A percentile compares a stretch with the other conserved stretches of the same genome.
These are phyloP conservation scores for Nepenthes mirabilis DNA, from an alignment of 148 eudicot genomes.

Conservation along the genomic window DNA sequence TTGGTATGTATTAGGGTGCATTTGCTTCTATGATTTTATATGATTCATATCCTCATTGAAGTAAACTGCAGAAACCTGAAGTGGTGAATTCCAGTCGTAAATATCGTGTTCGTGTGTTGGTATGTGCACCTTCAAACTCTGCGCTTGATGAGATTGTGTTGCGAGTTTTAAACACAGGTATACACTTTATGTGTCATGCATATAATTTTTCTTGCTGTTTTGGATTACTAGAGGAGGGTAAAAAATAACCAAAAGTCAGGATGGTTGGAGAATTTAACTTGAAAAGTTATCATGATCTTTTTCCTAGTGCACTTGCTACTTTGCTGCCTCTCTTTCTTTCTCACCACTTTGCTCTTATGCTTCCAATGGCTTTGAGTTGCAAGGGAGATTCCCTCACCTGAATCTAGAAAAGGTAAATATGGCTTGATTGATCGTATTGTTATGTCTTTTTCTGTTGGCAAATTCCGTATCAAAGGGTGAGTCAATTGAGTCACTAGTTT, in stretches of 20 bases:
- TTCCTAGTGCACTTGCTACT: too few relatives aligned
- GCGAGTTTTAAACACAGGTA: constrained; percentile 76
- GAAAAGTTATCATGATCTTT: too few relatives aligned
- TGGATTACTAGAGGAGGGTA: not conserved
- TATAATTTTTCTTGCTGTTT: not conserved
- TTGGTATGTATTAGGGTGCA: constrained; percentile 30
- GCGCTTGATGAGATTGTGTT: constrained; percentile 96
- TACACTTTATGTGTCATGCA: not conserved
- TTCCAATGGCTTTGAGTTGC: too few relatives aligned
- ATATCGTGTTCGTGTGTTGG: constrained; percentile 89
- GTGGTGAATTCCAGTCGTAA: constrained; percentile 76
- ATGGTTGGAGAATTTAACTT: too few relatives aligned
- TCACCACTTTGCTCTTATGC: too few relatives aligned
- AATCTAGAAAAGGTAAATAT: too few relatives aligned
- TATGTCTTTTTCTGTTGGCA: too few relatives aligned
- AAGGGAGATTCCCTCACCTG: too few relatives aligned
- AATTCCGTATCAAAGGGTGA: too few relatives aligned
- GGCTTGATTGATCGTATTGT: too few relatives aligned
- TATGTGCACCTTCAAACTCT: constrained; percentile 98
- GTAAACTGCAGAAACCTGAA: constrained; percentile 71
- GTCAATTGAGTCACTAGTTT: too few relatives aligned
- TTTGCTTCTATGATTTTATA: constrained; percentile 3
- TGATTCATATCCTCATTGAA: constrained; percentile 6
- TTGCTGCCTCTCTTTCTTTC: too few relatives aligned
- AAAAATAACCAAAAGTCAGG: constrained; percentile 1